A percentile compares a stretch with the other conserved stretches of the same genome.
Conservation (phyloP, 1,139 yeast species). For the Blastobotrys persicus region DNA sequence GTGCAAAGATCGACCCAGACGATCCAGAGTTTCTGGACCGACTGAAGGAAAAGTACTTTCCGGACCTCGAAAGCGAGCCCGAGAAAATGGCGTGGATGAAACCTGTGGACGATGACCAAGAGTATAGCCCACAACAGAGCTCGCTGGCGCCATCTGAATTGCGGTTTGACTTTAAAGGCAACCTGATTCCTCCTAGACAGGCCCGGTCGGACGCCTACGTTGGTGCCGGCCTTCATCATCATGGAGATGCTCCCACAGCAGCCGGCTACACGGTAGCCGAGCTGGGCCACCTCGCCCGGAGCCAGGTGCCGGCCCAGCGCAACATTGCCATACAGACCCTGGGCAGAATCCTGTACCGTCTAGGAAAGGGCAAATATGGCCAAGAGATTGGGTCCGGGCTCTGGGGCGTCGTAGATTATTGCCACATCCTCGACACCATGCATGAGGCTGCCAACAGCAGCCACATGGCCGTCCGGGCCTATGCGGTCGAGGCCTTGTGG, state of each 20-base stretch:
- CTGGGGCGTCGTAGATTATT: conserved; percentile 69
- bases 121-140: conserved; percentile 33
- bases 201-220: conserved; percentile 37
- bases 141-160: conserved; percentile 48
- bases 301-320: conserved; percentile 80
- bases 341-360: conserved; percentile 80
- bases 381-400: conserved; percentile 57
- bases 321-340: conserved; percentile 81
- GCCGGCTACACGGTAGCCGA: conserved; percentile 92
- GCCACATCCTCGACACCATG: conserved; percentile 67
- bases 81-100: conserved; percentile 90
- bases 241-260: conserved; percentile 78
- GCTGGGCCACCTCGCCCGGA: conserved; percentile 73
- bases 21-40: conserved; percentile 70
- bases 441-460: conserved; percentile 66
- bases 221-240: conserved; percentile 85
- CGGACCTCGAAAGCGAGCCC: conserved; percentile 82
- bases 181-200: conserved; percentile 57
- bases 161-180: conserved; percentile 86
- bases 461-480: conserved; percentile 73
- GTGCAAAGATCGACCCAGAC: conserved; percentile 28
- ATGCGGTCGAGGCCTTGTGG: conserved; percentile 94
- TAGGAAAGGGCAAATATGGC: conserved; percentile 55
- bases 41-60: conserved; percentile 81
- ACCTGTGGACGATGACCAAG: conserved; percentile 44